Evolutionary conservation across 805 yeast species (phyloP), one percentile per base, ranked within the genome.

Genomic region (Pichia nanzhaoensis): DNA sequence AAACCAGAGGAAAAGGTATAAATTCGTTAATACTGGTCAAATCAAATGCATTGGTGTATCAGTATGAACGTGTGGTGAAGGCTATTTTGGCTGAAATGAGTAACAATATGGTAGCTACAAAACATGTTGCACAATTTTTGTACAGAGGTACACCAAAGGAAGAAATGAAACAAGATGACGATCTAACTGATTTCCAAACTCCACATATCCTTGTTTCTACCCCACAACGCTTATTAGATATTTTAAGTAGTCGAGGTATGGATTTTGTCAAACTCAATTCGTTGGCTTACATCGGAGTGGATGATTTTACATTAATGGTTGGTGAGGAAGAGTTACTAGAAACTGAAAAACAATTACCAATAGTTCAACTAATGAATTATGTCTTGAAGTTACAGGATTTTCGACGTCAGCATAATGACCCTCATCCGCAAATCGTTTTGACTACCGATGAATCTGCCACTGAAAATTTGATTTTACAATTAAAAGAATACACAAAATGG

Each of bases 401-500:
- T 42, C 52, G 51, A 21, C 53, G 65, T 38, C 42, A 43, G 1
- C 65, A 62, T 39, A 58, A 57, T 36, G 62, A 57, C 27, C 57
- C 64, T 12, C 66, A 61, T 39, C 63, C 66, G 0, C 65, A 62
- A 42, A 27, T 63, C 1, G 42, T 57, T 10, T 46, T 63, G n/a
- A 59, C 58, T 3, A 55, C 57, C 9, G 54, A 59, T 7, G 45
- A 58, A 1, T 39, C 52, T 6, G 39, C 55, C 46, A 67, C 84
- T n/a, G 68, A 63, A 5, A 55, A 60, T 2, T 68, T 84, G 55
- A 69, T 80, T 44, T 60, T 65, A 6, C 75, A 76, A 40, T 63
- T 84, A 37, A 79, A 71, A 52, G 58, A 59, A 2, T 73, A 68
- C 47, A 60, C 63, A 0, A 82, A 85, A 13, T 77, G 83, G 76